phyloP scores from a whole-genome alignment of 176 grass and related monocot genomes.

The Chloris gayana region DNA sequence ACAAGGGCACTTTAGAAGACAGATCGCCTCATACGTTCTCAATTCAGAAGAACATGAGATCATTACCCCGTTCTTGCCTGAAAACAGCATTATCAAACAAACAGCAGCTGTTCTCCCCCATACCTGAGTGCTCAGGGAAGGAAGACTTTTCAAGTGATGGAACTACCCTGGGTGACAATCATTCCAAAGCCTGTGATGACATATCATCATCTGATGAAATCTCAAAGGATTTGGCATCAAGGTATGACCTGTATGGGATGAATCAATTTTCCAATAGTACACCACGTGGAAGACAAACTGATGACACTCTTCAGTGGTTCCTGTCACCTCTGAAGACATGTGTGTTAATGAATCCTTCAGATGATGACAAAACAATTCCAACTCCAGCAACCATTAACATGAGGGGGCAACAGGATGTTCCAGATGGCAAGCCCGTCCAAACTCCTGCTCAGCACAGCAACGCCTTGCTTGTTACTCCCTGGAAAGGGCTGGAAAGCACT shows the following conservation, averaged over 20 bases:
- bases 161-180: constrained; percentile 10
- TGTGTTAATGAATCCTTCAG: constrained; percentile 62
- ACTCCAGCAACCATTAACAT: constrained; percentile 13
- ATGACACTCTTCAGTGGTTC: constrained; percentile 84
- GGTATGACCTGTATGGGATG: constrained; percentile 54
- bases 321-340: constrained; percentile 86
- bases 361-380: constrained; percentile 54
- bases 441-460: constrained; percentile 44
- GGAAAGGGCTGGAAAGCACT: constrained; percentile 74
- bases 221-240: constrained; percentile 48
- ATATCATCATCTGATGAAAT: constrained; percentile 43
- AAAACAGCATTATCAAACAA: constrained; percentile 44
- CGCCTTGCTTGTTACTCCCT: constrained; percentile 49
- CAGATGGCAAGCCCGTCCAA: constrained; percentile 48
- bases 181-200: constrained; percentile 21
- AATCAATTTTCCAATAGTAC: constrained; percentile 26
- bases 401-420: constrained; percentile 30
- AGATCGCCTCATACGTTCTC: constrained; percentile 45
- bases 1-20: constrained; percentile 21
- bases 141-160: constrained; percentile 35
- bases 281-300: constrained; percentile 41
- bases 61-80: constrained; percentile 39
- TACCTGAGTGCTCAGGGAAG: constrained; percentile 40
- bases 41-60: constrained; percentile 49
- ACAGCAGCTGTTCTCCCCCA: constrained; percentile 49